Evolutionary conservation across 164 flowering plant species (phyloP).

Genomic region (Vitis rotundifolia): DNA sequence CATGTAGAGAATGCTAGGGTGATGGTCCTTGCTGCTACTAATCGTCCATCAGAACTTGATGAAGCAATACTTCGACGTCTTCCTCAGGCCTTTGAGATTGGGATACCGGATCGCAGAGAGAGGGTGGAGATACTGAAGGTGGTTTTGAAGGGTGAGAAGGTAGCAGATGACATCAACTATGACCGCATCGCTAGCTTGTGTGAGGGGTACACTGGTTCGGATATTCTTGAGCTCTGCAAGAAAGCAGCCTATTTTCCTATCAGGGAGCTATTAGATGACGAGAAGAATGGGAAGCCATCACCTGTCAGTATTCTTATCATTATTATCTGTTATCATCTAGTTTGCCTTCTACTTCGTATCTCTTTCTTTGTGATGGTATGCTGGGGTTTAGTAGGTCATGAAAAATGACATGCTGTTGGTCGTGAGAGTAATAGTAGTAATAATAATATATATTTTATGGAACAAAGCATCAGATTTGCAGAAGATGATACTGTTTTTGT

Average conservation of each 20-base stretch:
- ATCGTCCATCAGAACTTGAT: constrained; percentile 97
- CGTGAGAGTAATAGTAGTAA: no score
- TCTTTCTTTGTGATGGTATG: background rate
- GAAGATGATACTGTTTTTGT: no score
- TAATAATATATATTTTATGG: no score
- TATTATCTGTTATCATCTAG: background rate
- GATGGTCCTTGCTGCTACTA: constrained; percentile 98
- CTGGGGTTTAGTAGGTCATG: no score
- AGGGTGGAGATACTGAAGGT: constrained; percentile 83
- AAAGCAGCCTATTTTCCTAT: constrained; percentile 94
- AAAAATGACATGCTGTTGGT: no score
- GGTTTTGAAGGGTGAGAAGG: constrained; percentile 75
- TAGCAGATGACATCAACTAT: constrained; percentile 67
- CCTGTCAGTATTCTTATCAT: constrained; percentile 45
- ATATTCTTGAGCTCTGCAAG: constrained; percentile 93
- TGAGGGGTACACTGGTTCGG: constrained; percentile 95
- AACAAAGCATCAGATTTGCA: no score
- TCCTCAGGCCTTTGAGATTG: constrained; percentile 96
- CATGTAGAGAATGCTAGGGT: constrained; percentile 81
- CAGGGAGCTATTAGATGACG: constrained; percentile 76
- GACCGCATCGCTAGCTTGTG: constrained; percentile 67
- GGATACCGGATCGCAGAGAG: constrained; percentile 73
- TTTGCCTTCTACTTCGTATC: background rate
- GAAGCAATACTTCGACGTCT: constrained; percentile 97
- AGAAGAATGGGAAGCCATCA: constrained; percentile 59